phyloP scores from a whole-genome alignment of 495 filamentous ascomycete species.

The Hyphodiscus hymeniophilus region DNA sequence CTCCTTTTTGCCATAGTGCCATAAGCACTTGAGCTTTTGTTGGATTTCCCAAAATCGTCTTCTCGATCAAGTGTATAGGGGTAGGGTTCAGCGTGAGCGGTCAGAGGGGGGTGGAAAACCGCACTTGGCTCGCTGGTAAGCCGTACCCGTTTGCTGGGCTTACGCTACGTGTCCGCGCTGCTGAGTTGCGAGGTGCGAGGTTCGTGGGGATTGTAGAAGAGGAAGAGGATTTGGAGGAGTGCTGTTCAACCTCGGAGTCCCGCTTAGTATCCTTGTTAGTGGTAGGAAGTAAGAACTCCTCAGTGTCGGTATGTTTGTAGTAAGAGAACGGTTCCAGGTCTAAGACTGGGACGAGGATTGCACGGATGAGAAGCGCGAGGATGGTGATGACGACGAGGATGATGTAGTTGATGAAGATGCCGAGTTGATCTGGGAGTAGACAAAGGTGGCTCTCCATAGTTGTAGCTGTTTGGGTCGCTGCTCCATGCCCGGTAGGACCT shows the following conservation, averaged over 20 bases:
- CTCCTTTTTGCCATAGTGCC: background rate
- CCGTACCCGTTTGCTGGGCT: slow-evolving; percentile 25
- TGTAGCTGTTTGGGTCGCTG: slow-evolving; percentile 10
- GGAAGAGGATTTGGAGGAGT: slow-evolving; percentile 17
- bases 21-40: background rate
- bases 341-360: slow-evolving; percentile 45
- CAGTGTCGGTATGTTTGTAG: slow-evolving; percentile 13
- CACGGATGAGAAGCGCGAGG: slow-evolving; percentile 47
- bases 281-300: slow-evolving; percentile 12
- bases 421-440: slow-evolving; percentile 79
- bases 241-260: slow-evolving; percentile 1
- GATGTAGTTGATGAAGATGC: slow-evolving; percentile 72
- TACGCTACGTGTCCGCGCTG: slow-evolving; percentile 18
- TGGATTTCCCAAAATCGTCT: background rate
- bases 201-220: slow-evolving; percentile 5
- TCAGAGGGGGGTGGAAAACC: slow-evolving; percentile 18
- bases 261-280: slow-evolving; percentile 12
- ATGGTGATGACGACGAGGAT: slow-evolving; percentile 52
- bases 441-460: slow-evolving; percentile 88
- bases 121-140: slow-evolving; percentile 12
- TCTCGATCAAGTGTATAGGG: background rate
- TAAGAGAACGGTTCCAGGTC: slow-evolving; percentile 35
- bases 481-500: slow-evolving; percentile 19
- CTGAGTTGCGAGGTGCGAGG: slow-evolving; percentile 18
- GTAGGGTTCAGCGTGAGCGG: slow-evolving; percentile 8